Evolutionary conservation across 495 filamentous ascomycete genomes (phyloP), one percentile per base, ranked within the genome.

Genomic region (Daldinia decipiens): DNA sequence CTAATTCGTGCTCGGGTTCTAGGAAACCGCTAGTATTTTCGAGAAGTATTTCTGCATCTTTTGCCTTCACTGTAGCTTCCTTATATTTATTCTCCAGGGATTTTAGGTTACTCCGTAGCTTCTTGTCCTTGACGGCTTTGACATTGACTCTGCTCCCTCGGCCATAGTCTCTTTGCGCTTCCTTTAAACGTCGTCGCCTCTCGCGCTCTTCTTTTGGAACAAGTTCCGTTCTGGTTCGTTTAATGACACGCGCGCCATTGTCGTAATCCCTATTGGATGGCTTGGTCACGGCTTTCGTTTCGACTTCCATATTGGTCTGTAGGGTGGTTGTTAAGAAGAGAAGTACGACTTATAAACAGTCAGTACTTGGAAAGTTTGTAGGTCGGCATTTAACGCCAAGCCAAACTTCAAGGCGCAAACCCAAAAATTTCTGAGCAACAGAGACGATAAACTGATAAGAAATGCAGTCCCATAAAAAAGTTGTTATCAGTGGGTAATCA

Each of bases 1-100:
- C 95, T 55, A 99, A 85, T 78, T 92, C 95, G 24, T 82, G 84
- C 77, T 99, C 96, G 12, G 96, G 87, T 78, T 98, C 92, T 39
- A 99, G 79, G 71, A 95, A 95, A 6, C 95, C 95, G 19, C 86
- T 83, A n/a, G 89, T 84, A 74, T 97, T 92, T 77, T 97, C 95
- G 39, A 95, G 87, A 50, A 99, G 83, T 67, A 98, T 97, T 82
- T 98, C 96, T 5, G 94, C 93, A 88, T 98, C 94, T 77, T 94
- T 93, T 5, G 95, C 92, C 76, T 89, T 89, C 8, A 95, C 78
- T 0, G 90, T 80, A 2, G 94, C 94, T 74, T 89, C 86, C 78
- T 94, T 88, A 79, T 94, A 94, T 77, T 92, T 94, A 53, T 80
- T 81, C 74, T 99, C 95, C 53, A 97, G 84, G 13, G 82, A 83